These are phyloP conservation scores for Russula sp. DNA, from an alignment of 768 basidiomycete species.

Conservation along the genomic window DNA sequence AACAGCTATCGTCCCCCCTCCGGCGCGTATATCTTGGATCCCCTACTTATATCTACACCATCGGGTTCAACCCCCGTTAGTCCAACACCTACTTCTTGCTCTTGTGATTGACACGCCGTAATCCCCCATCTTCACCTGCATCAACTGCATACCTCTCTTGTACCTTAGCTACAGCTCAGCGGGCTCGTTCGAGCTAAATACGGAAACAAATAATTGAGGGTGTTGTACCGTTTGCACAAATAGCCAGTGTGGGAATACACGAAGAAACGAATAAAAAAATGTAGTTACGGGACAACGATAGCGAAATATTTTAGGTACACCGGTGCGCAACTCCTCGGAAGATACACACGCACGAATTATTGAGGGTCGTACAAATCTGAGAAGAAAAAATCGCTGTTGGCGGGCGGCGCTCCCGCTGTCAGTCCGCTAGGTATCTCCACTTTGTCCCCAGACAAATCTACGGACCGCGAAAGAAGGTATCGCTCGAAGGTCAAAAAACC, in stretches of 20 bases:
- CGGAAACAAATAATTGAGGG: constrained; percentile 7
- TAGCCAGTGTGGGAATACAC: not conserved
- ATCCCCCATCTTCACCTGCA: constrained; percentile 27
- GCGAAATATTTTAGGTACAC: not conserved
- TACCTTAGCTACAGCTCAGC: constrained; percentile 11
- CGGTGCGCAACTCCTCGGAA: not conserved
- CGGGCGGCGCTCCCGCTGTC: constrained; percentile 70
- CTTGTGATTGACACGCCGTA: constrained; percentile 24
- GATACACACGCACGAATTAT: constrained; percentile 2
- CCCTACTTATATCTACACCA: constrained; percentile 4
- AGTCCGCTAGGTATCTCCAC: constrained; percentile 84
- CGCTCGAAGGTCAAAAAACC: not conserved
- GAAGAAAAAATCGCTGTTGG: constrained; percentile 81
- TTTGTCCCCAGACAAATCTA: constrained; percentile 84
- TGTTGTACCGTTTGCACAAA: not conserved
- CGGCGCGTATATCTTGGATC: not conserved
- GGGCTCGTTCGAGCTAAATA: not conserved
- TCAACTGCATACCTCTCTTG: constrained; percentile 32
- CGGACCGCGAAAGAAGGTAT: not conserved
- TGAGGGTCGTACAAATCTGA: constrained; percentile 45
- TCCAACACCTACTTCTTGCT: constrained; percentile 18
- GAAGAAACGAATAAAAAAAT: not conserved
- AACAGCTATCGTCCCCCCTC: constrained; percentile 24
- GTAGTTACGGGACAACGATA: not conserved
- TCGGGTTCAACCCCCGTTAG: constrained; percentile 25